Base-by-base conservation (phyloP, 2,329 filamentous ascomycete species). In the Xylaria sp. region DNA sequence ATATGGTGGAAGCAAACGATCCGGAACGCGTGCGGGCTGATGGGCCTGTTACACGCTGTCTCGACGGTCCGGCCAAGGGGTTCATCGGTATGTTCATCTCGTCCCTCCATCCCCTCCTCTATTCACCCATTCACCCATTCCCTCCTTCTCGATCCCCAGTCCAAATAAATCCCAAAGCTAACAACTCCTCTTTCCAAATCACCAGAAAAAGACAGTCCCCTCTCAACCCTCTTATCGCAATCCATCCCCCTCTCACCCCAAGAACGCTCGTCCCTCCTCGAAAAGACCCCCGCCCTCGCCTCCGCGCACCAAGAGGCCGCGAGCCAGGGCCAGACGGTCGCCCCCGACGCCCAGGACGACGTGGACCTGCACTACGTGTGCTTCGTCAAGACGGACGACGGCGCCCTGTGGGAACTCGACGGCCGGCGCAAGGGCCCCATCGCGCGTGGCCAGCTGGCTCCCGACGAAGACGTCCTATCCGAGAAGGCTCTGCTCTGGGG, bases 1-100 rank as follows among this genome's bases (percentile, higher is more conserved):
- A 73, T 96, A 7, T 99, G 94, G 95, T 98, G 94, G 83, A 91
- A 87, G 70, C 94, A 98, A 80, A 98, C 94, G 0, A 97, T 98
- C 71, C 86, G 91, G 64, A 96, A 98, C 75, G 92, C 94, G 0
- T 98, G 94, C 76, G 94, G 94, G 0, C 80, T 97, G 46, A 97
- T 97, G 81, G 95, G 91, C 0, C 78, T 98, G 28, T 76, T 98
- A 47, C 95, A 98, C 75, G 91, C 89, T 17, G 86, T 92, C 0
- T 84, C 84, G 47, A 99, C 76, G 93, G 93, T 0, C 83, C 84
- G 1, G 89, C 91, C 0, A 80, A 84, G 59, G 78, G 79, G 3
- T 85, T 89, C 56, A 85, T 96, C 57, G 77, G 84, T 80, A 75
- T 63, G 71, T 21, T 54, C 47, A 14, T 19, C n/a, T 25, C 12